phyloP scores from a whole-genome alignment of 2,329 filamentous ascomycete genomes.

The Tympanopsis confertula region DNA sequence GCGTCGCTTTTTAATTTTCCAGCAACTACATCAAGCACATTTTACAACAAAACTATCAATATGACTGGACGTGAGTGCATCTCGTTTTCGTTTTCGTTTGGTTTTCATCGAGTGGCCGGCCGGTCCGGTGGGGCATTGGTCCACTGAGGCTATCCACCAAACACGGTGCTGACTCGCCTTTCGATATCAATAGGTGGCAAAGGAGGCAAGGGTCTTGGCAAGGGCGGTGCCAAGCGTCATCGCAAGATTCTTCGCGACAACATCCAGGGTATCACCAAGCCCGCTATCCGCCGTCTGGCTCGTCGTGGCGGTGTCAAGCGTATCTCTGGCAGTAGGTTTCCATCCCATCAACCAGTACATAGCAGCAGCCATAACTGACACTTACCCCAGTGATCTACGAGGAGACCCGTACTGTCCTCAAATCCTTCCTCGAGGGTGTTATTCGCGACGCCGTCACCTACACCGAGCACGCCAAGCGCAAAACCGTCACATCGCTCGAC shows the following conservation, averaged over 20 bases:
- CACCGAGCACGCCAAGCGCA: constrained; percentile 74
- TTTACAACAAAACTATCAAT: constrained; percentile 26
- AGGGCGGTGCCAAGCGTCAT: constrained; percentile 97
- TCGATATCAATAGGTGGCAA: constrained; percentile 58
- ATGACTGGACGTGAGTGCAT: constrained; percentile 64
- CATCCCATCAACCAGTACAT: neutral
- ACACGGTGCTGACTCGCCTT: constrained; percentile 4
- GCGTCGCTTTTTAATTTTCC: too few species aligned
- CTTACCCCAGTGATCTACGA: constrained; percentile 59
- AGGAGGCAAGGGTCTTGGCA: constrained; percentile 94
- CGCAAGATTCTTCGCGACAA: constrained; percentile 99
- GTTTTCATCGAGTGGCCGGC: constrained; percentile 8
- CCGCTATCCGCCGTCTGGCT: constrained; percentile 93
- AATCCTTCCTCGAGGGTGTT: constrained; percentile 74
- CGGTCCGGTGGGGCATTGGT: constrained; percentile 12
- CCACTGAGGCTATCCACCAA: constrained; percentile 12
- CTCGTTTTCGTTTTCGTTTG: constrained; percentile 8
- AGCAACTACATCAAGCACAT: constrained; percentile 2
- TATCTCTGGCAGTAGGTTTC: constrained; percentile 79
- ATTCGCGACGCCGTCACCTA: constrained; percentile 72
- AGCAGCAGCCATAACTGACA: constrained; percentile 5
- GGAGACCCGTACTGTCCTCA: constrained; percentile 71
- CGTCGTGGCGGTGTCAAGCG: constrained; percentile 99
- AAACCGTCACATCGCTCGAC: constrained; percentile 56
- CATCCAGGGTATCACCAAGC: constrained; percentile 99